These are phyloP conservation scores for Adiantum capillusveneris DNA, from an alignment of 75 land plant genomes.

Conservation along the genomic window DNA sequence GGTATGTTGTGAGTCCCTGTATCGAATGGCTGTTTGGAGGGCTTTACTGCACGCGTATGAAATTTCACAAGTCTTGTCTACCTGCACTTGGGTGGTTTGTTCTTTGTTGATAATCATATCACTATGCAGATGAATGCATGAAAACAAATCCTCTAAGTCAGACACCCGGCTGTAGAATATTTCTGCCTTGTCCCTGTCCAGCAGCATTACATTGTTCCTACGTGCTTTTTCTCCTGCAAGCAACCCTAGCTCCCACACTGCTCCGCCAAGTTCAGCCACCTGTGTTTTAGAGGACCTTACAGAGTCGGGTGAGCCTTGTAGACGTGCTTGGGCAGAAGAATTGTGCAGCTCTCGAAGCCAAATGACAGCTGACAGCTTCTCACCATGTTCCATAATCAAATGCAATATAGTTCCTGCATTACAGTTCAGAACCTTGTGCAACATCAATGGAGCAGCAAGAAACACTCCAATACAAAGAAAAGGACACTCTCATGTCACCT, in stretches of 20 bases:
- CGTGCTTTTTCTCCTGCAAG: constrained; percentile 90
- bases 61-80: constrained; percentile 66
- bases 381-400: constrained; percentile 93
- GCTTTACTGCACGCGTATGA: constrained; percentile 52
- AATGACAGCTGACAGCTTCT: constrained; percentile 82
- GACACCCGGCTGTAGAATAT: constrained; percentile 94
- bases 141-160: constrained; percentile 72
- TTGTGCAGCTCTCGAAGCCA: constrained; percentile 76
- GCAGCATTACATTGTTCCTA: constrained; percentile 79
- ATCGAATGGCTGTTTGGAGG: constrained; percentile 44
- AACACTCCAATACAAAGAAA: neutral
- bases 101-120: constrained; percentile 39
- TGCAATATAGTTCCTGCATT: constrained; percentile 67
- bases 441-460: neutral
- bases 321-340: constrained; percentile 35
- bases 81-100: constrained; percentile 38
- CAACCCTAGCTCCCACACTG: constrained; percentile 88
- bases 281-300: constrained; percentile 12
- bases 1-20: constrained; percentile 52
- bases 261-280: constrained; percentile 36
- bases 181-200: constrained; percentile 97
- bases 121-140: constrained; percentile 58
- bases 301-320: constrained; percentile 3
- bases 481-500: neutral
- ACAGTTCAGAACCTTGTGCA: neutral